phyloP scores from a whole-genome alignment of 2,329 filamentous ascomycete species.

The Stagonosporopsis cucurbitacearum region DNA sequence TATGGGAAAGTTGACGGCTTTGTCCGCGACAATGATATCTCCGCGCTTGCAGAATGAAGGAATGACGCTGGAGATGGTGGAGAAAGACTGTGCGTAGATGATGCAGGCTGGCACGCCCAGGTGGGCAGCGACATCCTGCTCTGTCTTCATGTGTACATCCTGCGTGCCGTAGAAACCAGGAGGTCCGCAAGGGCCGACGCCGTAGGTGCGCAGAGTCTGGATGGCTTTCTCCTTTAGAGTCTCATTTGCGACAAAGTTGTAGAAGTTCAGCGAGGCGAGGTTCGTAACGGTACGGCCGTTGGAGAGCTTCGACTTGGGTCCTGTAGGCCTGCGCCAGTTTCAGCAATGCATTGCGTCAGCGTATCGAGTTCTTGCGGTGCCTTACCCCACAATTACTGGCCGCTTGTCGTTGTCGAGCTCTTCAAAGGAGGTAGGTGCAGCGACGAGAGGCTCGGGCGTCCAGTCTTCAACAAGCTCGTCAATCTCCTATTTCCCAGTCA shows the following conservation, averaged over 20 bases:
- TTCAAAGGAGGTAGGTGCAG: conserved; percentile 75
- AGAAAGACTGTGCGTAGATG: conserved; percentile 95
- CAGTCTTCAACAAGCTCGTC: conserved; percentile 97
- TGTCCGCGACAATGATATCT: conserved; percentile 95
- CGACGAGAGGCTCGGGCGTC: conserved; percentile 90
- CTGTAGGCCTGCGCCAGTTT: conserved; percentile 70
- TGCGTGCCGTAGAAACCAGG: conserved; percentile 98
- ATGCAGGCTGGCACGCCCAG: conserved; percentile 89
- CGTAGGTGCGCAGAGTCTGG: conserved; percentile 90
- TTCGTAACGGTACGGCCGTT: conserved; percentile 92
- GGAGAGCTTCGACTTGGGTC: conserved; percentile 85
- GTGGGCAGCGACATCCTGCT: conserved; percentile 90
- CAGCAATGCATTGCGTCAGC: conserved; percentile 17
- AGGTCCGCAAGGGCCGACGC: conserved; percentile 94
- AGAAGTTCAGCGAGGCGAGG: conserved; percentile 94
- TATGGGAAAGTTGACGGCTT: conserved; percentile 90
- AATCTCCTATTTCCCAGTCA: conserved; percentile 69
- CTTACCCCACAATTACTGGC: conserved; percentile 85
- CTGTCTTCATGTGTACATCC: conserved; percentile 96
- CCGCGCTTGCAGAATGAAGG: conserved; percentile 96
- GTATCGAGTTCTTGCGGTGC: background rate
- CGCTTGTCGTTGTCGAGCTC: conserved; percentile 82
- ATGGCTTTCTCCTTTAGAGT: conserved; percentile 94
- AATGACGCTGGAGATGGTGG: conserved; percentile 95
- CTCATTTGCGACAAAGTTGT: conserved; percentile 94